Evolutionary conservation across 75 land plant genomes (phyloP).

Genomic region (Chamaecyparis obtusa): DNA sequence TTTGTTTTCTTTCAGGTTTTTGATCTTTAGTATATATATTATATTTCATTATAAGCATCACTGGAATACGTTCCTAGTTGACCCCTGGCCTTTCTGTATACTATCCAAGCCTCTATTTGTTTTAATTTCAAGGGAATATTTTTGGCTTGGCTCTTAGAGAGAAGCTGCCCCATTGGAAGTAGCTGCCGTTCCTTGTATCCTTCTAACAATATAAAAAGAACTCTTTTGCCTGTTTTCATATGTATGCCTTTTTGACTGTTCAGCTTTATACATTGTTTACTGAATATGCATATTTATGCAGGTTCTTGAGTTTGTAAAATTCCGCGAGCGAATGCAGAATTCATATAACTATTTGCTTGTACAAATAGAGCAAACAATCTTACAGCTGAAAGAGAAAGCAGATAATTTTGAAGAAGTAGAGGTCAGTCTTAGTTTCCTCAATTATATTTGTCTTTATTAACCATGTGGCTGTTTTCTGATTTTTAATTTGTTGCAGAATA

Average conservation of each 20-base stretch:
- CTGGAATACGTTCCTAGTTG: not conserved
- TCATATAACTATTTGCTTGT: slow-evolving; percentile 74
- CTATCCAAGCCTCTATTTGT: not conserved
- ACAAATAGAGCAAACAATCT: slow-evolving; percentile 51
- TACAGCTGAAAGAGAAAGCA: slow-evolving; percentile 76
- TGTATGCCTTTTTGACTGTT: not conserved
- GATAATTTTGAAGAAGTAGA: slow-evolving; percentile 59
- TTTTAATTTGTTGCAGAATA: slow-evolving; percentile 29
- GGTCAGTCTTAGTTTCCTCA: slow-evolving; percentile 39
- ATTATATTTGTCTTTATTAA: not conserved
- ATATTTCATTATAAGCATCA: not conserved
- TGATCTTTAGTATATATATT: not conserved
- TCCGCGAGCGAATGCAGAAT: slow-evolving; percentile 70
- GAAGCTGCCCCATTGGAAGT: not conserved
- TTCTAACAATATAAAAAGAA: not conserved
- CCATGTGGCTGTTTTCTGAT: not conserved
- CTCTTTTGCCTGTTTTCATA: not conserved
- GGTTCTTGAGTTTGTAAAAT: slow-evolving; percentile 92
- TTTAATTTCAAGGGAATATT: not conserved
- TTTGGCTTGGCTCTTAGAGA: not conserved
- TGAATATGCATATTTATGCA: slow-evolving; percentile 12
- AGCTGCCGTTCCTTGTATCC: not conserved
- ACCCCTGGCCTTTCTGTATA: not conserved
- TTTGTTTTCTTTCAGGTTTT: not conserved
- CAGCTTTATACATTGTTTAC: not conserved